Evolutionary conservation across 2,329 filamentous ascomycete genomes (phyloP).

Genomic region (Cordyceps farinosa): DNA sequence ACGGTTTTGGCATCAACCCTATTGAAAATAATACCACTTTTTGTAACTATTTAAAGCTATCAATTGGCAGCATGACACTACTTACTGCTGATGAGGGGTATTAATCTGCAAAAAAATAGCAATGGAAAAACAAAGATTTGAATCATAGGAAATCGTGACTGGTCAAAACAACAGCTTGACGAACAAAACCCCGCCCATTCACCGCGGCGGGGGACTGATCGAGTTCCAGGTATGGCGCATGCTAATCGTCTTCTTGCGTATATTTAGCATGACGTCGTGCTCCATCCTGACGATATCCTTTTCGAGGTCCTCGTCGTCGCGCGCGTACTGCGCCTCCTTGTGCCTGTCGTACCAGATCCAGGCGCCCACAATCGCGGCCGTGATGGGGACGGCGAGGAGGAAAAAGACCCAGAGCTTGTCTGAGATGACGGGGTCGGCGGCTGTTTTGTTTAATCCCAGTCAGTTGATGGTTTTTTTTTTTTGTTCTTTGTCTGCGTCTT

Average conservation of each 20-base stretch:
- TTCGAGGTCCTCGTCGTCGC: constrained; percentile 51
- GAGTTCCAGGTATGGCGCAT: constrained; percentile 54
- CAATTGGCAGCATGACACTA: neutral
- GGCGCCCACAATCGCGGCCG: constrained; percentile 49
- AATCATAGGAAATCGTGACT: neutral
- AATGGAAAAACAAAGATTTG: neutral
- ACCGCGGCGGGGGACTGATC: constrained; percentile 28
- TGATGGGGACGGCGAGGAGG: constrained; percentile 56
- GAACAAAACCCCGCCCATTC: neutral
- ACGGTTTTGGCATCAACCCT: neutral
- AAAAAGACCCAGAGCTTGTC: constrained; percentile 61
- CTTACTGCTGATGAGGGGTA: neutral
- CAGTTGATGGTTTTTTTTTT: neutral
- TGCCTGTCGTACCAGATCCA: constrained; percentile 53
- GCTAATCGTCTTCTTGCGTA: constrained; percentile 55
- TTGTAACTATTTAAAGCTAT: neutral
- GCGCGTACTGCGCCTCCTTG: constrained; percentile 45
- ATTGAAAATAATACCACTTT: constrained; percentile 9
- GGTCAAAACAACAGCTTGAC: neutral
- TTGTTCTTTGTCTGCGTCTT: no score
- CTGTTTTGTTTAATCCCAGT: constrained; percentile 20
- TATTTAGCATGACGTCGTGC: constrained; percentile 52
- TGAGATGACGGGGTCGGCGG: constrained; percentile 42
- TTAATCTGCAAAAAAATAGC: neutral
- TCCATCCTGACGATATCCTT: constrained; percentile 55